Evolutionary conservation across 352 stramenopile species (phyloP).

Genomic region (Lagenidium giganteum): DNA sequence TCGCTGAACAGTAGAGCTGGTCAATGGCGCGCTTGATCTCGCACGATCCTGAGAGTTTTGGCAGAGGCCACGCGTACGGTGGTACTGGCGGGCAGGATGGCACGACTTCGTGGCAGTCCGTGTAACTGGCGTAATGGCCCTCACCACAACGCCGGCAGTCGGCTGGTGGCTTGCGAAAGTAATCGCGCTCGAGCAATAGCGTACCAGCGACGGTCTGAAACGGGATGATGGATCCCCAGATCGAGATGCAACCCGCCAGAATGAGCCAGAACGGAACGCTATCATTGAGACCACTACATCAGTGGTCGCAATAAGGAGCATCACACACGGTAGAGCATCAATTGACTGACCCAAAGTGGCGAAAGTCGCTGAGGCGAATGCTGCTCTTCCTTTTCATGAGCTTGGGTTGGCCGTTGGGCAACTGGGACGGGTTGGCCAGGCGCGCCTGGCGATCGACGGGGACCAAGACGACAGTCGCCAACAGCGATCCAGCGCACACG

Average conservation of each 20-base stretch:
- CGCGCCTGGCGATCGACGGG: slow-evolving; percentile 39
- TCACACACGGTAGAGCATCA: not conserved
- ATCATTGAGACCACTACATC: not conserved
- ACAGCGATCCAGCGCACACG: slow-evolving; percentile 37
- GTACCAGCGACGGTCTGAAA: slow-evolving; percentile 82
- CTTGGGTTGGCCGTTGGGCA: slow-evolving; percentile 27
- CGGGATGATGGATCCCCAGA: slow-evolving; percentile 80
- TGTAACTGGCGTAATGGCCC: slow-evolving; percentile 32
- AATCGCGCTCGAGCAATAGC: slow-evolving; percentile 77
- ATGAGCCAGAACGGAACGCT: slow-evolving; percentile 72
- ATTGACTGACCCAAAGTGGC: slow-evolving; percentile 27
- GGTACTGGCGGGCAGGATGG: slow-evolving; percentile 25
- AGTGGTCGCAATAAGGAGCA: not conserved
- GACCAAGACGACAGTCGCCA: slow-evolving; percentile 39
- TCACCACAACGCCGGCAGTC: slow-evolving; percentile 30
- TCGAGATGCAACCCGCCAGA: slow-evolving; percentile 47
- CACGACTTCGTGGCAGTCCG: slow-evolving; percentile 36
- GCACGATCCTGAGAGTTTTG: slow-evolving; percentile 27
- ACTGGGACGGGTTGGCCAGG: slow-evolving; percentile 13
- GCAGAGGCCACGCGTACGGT: slow-evolving; percentile 37
- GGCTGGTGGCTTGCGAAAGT: slow-evolving; percentile 22
- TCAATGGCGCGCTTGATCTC: slow-evolving; percentile 25
- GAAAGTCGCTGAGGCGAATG: slow-evolving; percentile 32
- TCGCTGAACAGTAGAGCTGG: slow-evolving; percentile 24
- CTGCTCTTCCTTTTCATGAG: slow-evolving; percentile 1